Conservation (phyloP, 164 flowering plant genomes). For the Berberis thunbergii region DNA sequence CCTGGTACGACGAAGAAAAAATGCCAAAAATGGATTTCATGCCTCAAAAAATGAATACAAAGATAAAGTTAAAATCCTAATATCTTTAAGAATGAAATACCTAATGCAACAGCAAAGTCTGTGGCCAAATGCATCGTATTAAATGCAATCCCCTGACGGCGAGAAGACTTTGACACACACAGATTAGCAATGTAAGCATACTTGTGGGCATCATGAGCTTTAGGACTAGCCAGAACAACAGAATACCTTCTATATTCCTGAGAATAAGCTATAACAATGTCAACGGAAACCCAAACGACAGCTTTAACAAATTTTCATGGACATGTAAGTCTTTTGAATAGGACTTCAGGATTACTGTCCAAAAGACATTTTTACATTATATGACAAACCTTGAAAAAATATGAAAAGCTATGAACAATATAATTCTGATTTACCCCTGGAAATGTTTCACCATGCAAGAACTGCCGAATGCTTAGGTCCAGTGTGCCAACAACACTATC, state of each 20-base stretch:
- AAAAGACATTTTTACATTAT: too few species aligned
- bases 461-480: constrained; percentile 52
- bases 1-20: constrained; percentile 20
- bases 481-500: constrained; percentile 61
- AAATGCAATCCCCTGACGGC: constrained; percentile 56
- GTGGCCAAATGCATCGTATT: constrained; percentile 52
- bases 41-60: neutral
- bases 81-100: constrained; percentile 14
- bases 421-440: constrained; percentile 38
- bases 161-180: constrained; percentile 55
- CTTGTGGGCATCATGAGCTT: constrained; percentile 36
- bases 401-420: neutral
- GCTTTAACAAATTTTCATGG: neutral
- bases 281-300: neutral
- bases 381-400: neutral
- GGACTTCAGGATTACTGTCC: too few species aligned
- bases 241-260: constrained; percentile 37
- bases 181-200: constrained; percentile 63
- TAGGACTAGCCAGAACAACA: constrained; percentile 31
- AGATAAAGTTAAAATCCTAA: neutral
- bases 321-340: neutral
- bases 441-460: constrained; percentile 52
- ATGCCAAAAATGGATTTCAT: neutral
- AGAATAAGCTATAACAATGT: constrained; percentile 3
- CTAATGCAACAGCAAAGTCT: constrained; percentile 37